These are phyloP conservation scores for Geoglossum cookeanum DNA, from an alignment of 2,329 filamentous ascomycete genomes.

Conservation along the genomic window DNA sequence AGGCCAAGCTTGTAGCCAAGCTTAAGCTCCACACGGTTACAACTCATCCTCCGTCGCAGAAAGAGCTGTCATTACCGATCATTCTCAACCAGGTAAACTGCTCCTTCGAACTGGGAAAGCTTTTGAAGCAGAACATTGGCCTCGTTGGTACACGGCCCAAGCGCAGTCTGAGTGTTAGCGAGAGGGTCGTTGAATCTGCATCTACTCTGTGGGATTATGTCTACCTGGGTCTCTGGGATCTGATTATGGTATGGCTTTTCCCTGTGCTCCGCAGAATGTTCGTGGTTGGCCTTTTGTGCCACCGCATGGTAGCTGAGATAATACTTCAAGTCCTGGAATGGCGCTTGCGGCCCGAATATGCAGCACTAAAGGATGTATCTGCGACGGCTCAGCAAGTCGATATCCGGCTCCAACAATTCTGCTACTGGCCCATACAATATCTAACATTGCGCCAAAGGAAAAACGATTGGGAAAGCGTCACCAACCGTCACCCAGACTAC, in stretches of 20 bases:
- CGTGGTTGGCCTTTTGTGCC: slow-evolving; percentile 57
- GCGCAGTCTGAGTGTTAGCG: slow-evolving; percentile 76
- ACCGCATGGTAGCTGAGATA: slow-evolving; percentile 64
- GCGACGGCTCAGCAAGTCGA: slow-evolving; percentile 95
- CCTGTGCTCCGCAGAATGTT: slow-evolving; percentile 56
- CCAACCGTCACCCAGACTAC: slow-evolving; percentile 88
- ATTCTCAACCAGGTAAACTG: slow-evolving; percentile 94
- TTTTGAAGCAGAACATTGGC: slow-evolving; percentile 80
- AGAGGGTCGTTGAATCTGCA: slow-evolving; percentile 84
- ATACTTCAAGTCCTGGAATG: slow-evolving; percentile 69
- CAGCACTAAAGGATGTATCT: slow-evolving; percentile 85
- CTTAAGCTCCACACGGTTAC: slow-evolving; percentile 73
- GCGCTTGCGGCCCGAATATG: slow-evolving; percentile 54
- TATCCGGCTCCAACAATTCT: slow-evolving; percentile 92
- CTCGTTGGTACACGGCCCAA: slow-evolving; percentile 65
- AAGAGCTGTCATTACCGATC: slow-evolving; percentile 60
- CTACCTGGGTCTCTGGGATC: slow-evolving; percentile 46
- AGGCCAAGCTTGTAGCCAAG: slow-evolving; percentile 58
- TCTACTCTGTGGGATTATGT: slow-evolving; percentile 66
- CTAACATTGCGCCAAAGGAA: slow-evolving; percentile 76
- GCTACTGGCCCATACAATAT: slow-evolving; percentile 97
- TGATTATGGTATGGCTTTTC: slow-evolving; percentile 57
- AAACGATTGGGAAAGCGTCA: slow-evolving; percentile 87
- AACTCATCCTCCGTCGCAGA: slow-evolving; percentile 54
- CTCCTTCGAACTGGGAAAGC: slow-evolving; percentile 68